Evolutionary conservation across 1,139 yeast genomes (phyloP).

Genomic region (Debaryomycetaceae sp.): DNA sequence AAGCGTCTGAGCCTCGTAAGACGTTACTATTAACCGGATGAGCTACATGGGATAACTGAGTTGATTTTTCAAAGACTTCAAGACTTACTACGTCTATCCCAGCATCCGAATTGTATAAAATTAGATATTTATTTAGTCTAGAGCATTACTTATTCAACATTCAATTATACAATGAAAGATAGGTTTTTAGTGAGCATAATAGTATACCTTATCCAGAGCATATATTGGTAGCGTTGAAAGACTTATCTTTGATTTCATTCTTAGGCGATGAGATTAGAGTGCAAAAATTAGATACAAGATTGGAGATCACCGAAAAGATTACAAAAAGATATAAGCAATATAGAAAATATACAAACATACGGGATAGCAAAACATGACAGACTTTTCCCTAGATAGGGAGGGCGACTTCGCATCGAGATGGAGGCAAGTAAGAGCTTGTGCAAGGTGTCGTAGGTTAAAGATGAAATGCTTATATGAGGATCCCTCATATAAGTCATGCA

Average conservation of each 20-base stretch:
- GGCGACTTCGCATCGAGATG: slow-evolving; percentile 29
- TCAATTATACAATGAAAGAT: not conserved
- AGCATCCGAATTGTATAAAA: not conserved
- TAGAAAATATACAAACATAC: too few species aligned
- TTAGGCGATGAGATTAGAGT: too few species aligned
- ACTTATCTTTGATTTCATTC: too few species aligned
- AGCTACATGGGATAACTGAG: not conserved
- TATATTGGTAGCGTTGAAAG: too few species aligned
- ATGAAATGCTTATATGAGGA: slow-evolving; percentile 53
- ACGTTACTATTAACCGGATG: not conserved
- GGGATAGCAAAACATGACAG: too few species aligned
- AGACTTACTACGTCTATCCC: not conserved
- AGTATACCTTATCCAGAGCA: too few species aligned
- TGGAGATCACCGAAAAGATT: too few species aligned
- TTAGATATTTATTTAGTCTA: not conserved
- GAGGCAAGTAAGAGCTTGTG: slow-evolving; percentile 53
- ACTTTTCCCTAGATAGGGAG: not conserved
- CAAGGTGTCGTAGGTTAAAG: slow-evolving; percentile 54
- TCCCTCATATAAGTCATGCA: slow-evolving; percentile 42
- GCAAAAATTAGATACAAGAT: too few species aligned
- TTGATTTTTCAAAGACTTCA: not conserved
- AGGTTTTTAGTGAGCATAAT: not conserved
- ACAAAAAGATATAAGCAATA: too few species aligned
- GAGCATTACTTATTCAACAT: not conserved
- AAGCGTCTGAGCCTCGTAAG: not conserved